Evolutionary conservation across 1,284 basidiomycete genomes (phyloP).

Genomic region (Ustilago hordei): DNA sequence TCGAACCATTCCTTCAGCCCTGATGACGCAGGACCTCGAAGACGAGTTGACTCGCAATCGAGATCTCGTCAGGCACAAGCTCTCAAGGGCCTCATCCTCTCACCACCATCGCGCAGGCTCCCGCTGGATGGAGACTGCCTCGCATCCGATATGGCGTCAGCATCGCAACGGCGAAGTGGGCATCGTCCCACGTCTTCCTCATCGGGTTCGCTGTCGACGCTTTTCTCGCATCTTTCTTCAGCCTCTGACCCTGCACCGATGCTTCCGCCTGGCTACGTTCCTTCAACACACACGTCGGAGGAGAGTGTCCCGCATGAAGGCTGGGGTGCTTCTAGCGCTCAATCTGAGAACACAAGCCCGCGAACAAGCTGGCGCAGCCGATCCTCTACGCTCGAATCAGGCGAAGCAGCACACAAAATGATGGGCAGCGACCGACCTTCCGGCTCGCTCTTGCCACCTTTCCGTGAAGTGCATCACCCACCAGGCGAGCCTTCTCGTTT

Average conservation of each 20-base stretch:
- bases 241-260: conserved; percentile 47
- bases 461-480: conserved; percentile 25
- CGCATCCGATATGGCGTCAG: conserved; percentile 26
- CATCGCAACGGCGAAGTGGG: conserved; percentile 29
- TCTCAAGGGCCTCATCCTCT: conserved; percentile 47
- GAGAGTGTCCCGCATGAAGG: conserved; percentile 39
- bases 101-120: conserved; percentile 40
- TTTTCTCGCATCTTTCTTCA: conserved; percentile 52
- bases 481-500: conserved; percentile 26
- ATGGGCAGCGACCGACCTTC: conserved; percentile 24
- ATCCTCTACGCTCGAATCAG: conserved; percentile 55
- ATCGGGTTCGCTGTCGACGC: conserved; percentile 44
- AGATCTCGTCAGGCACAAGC: conserved; percentile 49
- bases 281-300: conserved; percentile 37
- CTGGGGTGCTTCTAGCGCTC: conserved; percentile 43
- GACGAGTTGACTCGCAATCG: conserved; percentile 47
- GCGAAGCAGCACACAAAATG: conserved; percentile 52
- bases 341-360: conserved; percentile 43
- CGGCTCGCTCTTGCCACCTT: conserved; percentile 36
- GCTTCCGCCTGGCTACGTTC: conserved; percentile 38
- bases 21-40: conserved; percentile 31
- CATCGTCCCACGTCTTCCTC: conserved; percentile 49
- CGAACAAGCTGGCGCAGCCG: conserved; percentile 59
- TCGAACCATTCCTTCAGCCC: conserved; percentile 38
- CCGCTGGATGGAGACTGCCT: conserved; percentile 44